Percentiles rank a stretch among this genome's conserved stretches.
phyloP scores from a whole-genome alignment of 176 grass and related monocot species.

The Microstegium vimineum region DNA sequence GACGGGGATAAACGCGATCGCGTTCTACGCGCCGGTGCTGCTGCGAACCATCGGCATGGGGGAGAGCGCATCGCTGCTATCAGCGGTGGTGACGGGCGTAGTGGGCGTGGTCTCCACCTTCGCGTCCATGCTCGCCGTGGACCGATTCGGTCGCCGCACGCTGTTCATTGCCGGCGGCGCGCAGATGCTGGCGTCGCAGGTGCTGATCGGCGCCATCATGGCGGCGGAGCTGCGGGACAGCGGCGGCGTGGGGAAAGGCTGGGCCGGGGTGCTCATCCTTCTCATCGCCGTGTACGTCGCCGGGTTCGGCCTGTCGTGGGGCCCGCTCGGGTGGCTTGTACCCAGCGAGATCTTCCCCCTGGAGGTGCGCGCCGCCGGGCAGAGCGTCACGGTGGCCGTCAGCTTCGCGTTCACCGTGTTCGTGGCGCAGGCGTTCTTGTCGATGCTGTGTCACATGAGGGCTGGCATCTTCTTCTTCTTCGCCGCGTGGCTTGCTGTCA shows the following conservation, averaged over 20 bases:
- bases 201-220: conserved; percentile 49
- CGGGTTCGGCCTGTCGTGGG: conserved; percentile 72
- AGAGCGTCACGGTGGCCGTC: conserved; percentile 49
- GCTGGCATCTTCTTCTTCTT: conserved; percentile 69
- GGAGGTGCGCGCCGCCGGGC: conserved; percentile 59
- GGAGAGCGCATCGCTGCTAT: conserved; percentile 61
- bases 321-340: conserved; percentile 58
- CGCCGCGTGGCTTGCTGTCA: conserved; percentile 52
- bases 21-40: conserved; percentile 72
- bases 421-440: conserved; percentile 51
- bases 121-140: conserved; percentile 37
- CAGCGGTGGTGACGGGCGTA: conserved; percentile 36
- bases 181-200: conserved; percentile 55
- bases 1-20: conserved; percentile 60
- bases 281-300: conserved; percentile 65
- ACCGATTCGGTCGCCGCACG: conserved; percentile 53
- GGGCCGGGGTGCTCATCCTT: conserved; percentile 29
- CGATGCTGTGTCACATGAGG: conserved; percentile 57
- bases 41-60: conserved; percentile 55
- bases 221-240: conserved; percentile 33
- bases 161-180: conserved; percentile 46
- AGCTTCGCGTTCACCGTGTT: conserved; percentile 48
- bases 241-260: conserved; percentile 8
- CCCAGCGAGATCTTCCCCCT: conserved; percentile 74
- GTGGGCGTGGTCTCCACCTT: neutral